These are phyloP conservation scores for Ceratocystiopsis minuta DNA, from an alignment of 2,329 filamentous ascomycete species.

Conservation along the genomic window DNA sequence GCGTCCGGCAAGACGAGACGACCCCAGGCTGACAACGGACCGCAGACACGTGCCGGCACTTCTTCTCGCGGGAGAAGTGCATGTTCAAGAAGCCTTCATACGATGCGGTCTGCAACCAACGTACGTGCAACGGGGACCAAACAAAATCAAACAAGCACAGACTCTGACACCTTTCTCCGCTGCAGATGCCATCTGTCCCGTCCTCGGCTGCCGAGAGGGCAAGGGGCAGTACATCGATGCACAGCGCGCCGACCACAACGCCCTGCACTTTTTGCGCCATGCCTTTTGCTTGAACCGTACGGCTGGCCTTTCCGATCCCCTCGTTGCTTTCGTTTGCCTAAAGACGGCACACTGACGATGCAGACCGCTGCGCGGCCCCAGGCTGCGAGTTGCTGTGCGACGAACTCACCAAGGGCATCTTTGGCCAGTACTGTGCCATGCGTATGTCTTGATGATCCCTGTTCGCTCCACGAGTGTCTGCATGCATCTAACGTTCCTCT, in stretches of 20 bases:
- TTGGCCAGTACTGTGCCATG: not conserved
- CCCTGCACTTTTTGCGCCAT: slow-evolving; percentile 1
- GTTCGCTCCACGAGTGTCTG: too few species aligned
- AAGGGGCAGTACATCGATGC: slow-evolving; percentile 2
- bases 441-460: slow-evolving; percentile 1
- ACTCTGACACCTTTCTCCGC: not conserved
- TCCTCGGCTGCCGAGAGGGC: not conserved
- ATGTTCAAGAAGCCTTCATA: not conserved
- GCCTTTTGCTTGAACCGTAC: slow-evolving; percentile 5
- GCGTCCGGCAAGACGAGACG: too few species aligned
- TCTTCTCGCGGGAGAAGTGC: slow-evolving; percentile 4
- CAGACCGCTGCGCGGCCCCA: not conserved
- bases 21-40: not conserved
- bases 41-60: slow-evolving; percentile 8
- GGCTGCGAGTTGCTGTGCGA: slow-evolving; percentile 3
- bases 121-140: not conserved
- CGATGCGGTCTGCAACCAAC: slow-evolving; percentile 4
- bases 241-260: not conserved
- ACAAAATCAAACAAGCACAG: not conserved
- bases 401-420: not conserved
- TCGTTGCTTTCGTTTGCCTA: not conserved
- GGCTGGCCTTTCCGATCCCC: not conserved
- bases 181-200: slow-evolving; percentile 1
- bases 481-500: too few species aligned
- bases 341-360: too few species aligned